Conservation (phyloP, 768 basidiomycete genomes). For the Collybia sordida region DNA sequence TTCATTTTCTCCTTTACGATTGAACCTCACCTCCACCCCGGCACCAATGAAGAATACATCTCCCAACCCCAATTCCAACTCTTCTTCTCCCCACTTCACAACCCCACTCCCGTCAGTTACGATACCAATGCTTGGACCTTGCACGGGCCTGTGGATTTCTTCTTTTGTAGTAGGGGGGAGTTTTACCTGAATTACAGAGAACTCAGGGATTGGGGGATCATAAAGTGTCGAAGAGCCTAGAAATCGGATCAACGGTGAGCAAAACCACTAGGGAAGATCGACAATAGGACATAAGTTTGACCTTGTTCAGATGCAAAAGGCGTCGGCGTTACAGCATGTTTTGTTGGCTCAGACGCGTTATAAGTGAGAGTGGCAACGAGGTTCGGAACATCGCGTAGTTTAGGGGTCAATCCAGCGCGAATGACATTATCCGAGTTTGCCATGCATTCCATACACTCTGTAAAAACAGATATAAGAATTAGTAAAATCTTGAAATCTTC, state of each 20-base stretch:
- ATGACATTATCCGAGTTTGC: conserved; percentile 99
- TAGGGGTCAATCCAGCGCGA: conserved; percentile 96
- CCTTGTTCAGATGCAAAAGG: conserved; percentile 34
- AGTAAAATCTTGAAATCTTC: conserved; percentile 3
- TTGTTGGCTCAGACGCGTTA: conserved; percentile 60
- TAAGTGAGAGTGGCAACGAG: conserved; percentile 89
- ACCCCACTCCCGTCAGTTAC: conserved; percentile 72
- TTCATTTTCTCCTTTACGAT: conserved; percentile 28
- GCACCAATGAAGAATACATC: conserved; percentile 86
- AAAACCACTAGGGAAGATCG: too few species aligned
- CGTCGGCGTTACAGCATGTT: conserved; percentile 68
- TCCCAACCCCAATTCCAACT: conserved; percentile 53
- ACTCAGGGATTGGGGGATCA: conserved; percentile 92
- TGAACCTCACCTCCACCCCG: conserved; percentile 52
- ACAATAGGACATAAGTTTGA: conserved; percentile 17
- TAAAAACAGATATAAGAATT: not conserved
- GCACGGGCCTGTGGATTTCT: conserved; percentile 61
- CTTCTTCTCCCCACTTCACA: conserved; percentile 41
- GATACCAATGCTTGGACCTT: conserved; percentile 85
- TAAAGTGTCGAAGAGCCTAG: conserved; percentile 45
- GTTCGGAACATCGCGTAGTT: conserved; percentile 91
- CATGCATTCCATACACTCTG: conserved; percentile 99
- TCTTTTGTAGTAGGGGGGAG: conserved; percentile 37
- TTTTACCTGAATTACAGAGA: conserved; percentile 74
- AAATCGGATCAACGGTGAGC: too few species aligned